These are phyloP conservation scores for Chenopodium quinoa DNA, from an alignment of 148 eudicot species.

Conservation along the genomic window DNA sequence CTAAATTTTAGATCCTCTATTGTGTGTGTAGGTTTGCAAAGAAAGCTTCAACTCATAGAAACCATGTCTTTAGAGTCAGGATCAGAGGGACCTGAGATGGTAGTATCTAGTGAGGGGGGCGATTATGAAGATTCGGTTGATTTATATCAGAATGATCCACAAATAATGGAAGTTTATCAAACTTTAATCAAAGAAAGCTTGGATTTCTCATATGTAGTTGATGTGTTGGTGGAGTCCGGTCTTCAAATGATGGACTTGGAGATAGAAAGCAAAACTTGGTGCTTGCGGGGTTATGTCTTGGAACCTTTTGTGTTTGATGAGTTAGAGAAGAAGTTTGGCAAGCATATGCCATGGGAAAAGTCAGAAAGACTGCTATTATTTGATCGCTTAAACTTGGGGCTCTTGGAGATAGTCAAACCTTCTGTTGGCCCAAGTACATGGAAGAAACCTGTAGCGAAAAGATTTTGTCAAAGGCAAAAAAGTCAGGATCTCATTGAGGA, in stretches of 20 bases:
- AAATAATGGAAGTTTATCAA: constrained; percentile 28
- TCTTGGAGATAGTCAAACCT: constrained; percentile 47
- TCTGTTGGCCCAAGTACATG: constrained; percentile 25
- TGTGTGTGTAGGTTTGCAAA: constrained; percentile 37
- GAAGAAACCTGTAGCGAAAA: constrained; percentile 38
- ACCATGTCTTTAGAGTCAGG: constrained; percentile 43
- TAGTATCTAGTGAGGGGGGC: constrained; percentile 58
- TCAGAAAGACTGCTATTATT: constrained; percentile 76
- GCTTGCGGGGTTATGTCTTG: constrained; percentile 39
- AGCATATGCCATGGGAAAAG: constrained; percentile 50
- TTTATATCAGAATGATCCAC: constrained; percentile 30
- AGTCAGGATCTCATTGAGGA: constrained; percentile 48
- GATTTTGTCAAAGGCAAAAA: constrained; percentile 16
- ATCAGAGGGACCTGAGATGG: constrained; percentile 56
- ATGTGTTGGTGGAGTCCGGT: constrained; percentile 60
- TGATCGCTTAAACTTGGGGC: constrained; percentile 59
- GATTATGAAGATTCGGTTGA: constrained; percentile 32
- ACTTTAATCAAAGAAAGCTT: constrained; percentile 37
- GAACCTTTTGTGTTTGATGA: constrained; percentile 51
- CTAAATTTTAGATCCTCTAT: background rate
- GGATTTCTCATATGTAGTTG: constrained; percentile 67
- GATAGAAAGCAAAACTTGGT: constrained; percentile 32
- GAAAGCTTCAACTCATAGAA: constrained; percentile 43
- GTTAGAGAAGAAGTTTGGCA: constrained; percentile 68
- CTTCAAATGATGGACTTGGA: constrained; percentile 31